phyloP scores from a whole-genome alignment of 345 rosid genomes.

The Populus tremula region DNA sequence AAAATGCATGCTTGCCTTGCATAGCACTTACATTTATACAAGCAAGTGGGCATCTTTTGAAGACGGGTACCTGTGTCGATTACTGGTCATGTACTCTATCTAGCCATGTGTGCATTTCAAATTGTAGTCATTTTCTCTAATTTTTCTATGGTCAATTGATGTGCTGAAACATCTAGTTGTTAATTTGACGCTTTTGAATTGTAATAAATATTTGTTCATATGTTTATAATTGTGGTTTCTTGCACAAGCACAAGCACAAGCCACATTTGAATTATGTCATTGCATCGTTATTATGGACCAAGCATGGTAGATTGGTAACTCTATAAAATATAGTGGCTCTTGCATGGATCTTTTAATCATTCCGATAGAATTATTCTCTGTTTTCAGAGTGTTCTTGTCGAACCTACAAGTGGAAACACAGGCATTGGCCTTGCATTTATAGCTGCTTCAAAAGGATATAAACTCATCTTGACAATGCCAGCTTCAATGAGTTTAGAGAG shows the following conservation, averaged over 20 bases:
- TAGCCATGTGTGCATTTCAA: not conserved
- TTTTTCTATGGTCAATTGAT: not conserved
- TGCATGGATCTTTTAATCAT: constrained; percentile 1
- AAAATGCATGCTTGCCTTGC: not conserved
- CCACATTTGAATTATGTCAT: not conserved
- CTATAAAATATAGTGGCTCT: not conserved
- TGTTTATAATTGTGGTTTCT: not conserved
- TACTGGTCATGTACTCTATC: not conserved
- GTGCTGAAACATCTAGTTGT: not conserved
- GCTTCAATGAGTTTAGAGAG: constrained; percentile 39
- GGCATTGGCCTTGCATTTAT: constrained; percentile 39
- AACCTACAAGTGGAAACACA: constrained; percentile 39
- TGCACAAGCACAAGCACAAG: not conserved
- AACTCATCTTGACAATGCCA: constrained; percentile 36
- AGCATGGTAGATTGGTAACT: not conserved
- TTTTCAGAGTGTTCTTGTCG: constrained; percentile 30
- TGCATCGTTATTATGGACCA: not conserved
- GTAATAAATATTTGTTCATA: not conserved
- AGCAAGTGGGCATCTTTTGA: not conserved
- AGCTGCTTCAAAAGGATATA: constrained; percentile 37
- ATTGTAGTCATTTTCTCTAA: not conserved
- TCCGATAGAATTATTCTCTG: not conserved
- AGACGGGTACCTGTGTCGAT: not conserved
- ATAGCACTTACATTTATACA: not conserved
- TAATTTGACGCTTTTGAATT: not conserved